These are phyloP conservation scores for Penicillium manginii DNA, from an alignment of 495 filamentous ascomycete species.

Conservation along the genomic window DNA sequence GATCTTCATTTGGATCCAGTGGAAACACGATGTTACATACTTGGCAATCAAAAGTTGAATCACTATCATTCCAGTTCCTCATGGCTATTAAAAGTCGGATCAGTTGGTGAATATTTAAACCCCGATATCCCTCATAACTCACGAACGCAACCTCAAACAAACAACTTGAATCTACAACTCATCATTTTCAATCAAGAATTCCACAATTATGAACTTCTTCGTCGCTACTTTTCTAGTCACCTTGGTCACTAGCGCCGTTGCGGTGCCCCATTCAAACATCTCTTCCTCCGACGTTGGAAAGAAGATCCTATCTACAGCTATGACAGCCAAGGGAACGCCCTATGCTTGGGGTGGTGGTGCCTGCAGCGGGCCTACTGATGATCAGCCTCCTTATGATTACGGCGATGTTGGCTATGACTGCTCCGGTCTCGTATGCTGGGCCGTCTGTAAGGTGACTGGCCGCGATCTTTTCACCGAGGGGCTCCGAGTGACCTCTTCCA, in stretches of 20 bases:
- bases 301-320: constrained; percentile 18
- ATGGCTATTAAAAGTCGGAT: too few relatives aligned
- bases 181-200: neutral
- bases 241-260: constrained; percentile 9
- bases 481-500: constrained; percentile 22
- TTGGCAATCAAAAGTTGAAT: neutral
- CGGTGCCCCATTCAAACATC: neutral
- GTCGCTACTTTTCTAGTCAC: constrained; percentile 4
- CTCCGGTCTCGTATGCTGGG: constrained; percentile 25
- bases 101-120: too few relatives aligned
- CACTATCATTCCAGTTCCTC: too few relatives aligned
- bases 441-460: constrained; percentile 24
- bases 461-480: constrained; percentile 26
- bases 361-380: constrained; percentile 19
- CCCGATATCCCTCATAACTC: too few relatives aligned
- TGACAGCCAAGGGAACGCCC: constrained; percentile 18
- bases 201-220: neutral
- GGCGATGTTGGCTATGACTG: constrained; percentile 26
- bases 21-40: neutral
- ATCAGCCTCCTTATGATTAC: constrained; percentile 27
- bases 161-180: too few relatives aligned
- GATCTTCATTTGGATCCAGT: neutral
- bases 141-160: too few relatives aligned
- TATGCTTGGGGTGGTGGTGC: constrained; percentile 28
- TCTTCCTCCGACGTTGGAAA: constrained; percentile 11